Conservation (phyloP, 441 rosid genomes). For the Arabidopsis lyrata region DNA sequence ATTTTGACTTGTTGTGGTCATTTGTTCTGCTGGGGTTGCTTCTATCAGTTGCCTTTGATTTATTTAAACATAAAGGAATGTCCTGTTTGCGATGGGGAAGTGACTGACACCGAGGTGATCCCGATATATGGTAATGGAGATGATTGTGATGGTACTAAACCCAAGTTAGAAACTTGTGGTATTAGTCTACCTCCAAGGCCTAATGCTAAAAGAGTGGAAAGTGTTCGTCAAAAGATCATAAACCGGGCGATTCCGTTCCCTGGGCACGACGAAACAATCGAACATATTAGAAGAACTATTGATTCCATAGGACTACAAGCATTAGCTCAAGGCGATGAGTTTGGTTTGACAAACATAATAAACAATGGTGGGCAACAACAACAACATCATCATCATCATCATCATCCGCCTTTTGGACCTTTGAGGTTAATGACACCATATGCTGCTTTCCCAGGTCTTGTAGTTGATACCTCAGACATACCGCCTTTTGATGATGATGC, state of each 20-base stretch:
- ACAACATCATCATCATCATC: slow-evolving; percentile 27
- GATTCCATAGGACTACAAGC: slow-evolving; percentile 46
- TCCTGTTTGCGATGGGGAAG: slow-evolving; percentile 65
- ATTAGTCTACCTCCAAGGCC: slow-evolving; percentile 64
- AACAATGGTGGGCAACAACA: slow-evolving; percentile 29
- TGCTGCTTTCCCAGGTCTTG: slow-evolving; percentile 53
- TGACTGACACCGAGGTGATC: slow-evolving; percentile 55
- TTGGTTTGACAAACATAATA: slow-evolving; percentile 37
- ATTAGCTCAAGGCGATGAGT: slow-evolving; percentile 44
- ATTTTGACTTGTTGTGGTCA: slow-evolving; percentile 65
- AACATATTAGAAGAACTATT: slow-evolving; percentile 49
- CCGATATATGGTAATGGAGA: slow-evolving; percentile 64
- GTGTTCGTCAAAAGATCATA: slow-evolving; percentile 55
- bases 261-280: slow-evolving; percentile 45
- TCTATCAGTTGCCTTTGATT: slow-evolving; percentile 51
- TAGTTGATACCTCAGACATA: slow-evolving; percentile 52
- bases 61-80: slow-evolving; percentile 63
- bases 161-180: slow-evolving; percentile 48
- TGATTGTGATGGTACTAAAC: slow-evolving; percentile 24
- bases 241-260: slow-evolving; percentile 46
- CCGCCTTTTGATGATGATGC: slow-evolving; percentile 37
- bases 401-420: slow-evolving; percentile 39
- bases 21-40: slow-evolving; percentile 65
- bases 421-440: slow-evolving; percentile 51
- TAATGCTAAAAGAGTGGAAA: slow-evolving; percentile 60